Evolutionary conservation across 768 basidiomycete genomes (phyloP).

Genomic region (Strobilomyces echinocephalus): DNA sequence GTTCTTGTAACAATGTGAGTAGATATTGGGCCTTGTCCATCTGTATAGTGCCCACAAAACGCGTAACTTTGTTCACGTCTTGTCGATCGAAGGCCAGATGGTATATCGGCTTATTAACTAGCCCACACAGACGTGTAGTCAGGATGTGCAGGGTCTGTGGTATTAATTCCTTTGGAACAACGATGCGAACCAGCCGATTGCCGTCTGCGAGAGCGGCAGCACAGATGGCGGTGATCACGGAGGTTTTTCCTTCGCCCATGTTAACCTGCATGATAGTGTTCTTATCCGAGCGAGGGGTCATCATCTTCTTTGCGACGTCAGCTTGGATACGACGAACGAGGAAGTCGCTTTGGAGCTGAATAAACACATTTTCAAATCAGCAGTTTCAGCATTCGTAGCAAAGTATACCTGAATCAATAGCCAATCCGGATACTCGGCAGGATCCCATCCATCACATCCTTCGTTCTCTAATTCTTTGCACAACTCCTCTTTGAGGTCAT

Average conservation of each 20-base stretch:
- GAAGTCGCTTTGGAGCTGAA: neutral
- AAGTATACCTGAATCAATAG: too few relatives aligned
- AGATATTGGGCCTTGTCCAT: too few relatives aligned
- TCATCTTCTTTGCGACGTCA: neutral
- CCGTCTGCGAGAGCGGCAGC: neutral
- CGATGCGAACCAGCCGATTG: neutral
- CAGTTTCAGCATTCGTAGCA: too few relatives aligned
- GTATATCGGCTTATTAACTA: neutral
- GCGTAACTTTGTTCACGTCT: neutral
- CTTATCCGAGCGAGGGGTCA: neutral
- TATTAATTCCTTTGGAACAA: neutral
- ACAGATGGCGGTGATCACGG: neutral
- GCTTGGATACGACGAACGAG: neutral
- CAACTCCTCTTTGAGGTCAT: too few relatives aligned
- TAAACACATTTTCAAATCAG: too few relatives aligned
- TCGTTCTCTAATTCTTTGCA: too few relatives aligned
- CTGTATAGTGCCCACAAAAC: too few relatives aligned
- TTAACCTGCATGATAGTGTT: neutral
- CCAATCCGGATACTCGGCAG: too few relatives aligned
- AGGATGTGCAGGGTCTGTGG: neutral
- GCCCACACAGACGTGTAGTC: neutral
- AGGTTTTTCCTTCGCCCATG: neutral
- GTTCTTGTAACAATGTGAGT: too few relatives aligned
- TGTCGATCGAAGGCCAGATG: neutral
- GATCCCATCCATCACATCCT: too few relatives aligned